Evolutionary conservation across 1,139 yeast genomes (phyloP), one percentile per base, ranked within the genome.

Genomic region (Suzukiozyma palmioleophila): DNA sequence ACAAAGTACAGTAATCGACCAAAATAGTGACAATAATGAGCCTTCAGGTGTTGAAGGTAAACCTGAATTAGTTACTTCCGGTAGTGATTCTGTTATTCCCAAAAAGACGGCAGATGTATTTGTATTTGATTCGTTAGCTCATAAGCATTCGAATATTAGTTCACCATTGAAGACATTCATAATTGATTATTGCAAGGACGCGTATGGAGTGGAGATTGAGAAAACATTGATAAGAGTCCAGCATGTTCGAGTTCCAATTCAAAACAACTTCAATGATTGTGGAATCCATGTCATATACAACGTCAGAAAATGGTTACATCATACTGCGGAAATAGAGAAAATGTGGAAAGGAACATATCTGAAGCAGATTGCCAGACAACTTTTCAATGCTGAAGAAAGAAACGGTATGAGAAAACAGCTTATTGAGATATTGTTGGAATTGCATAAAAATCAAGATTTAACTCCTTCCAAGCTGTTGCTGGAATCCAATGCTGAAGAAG

Each of bases 281-380:
- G 99, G 99, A 1, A 79, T 94, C 16, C 97, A 87, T 62, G 85
- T 92, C 4, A 82, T 94, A 21, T 84, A 84, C 52, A 92, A 87
- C 52, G 76, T 86, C 11, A 73, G 77, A 44, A 77, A 75, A 49
- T 84, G 90, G 66, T 65, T 87, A 37, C 62, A 66, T 28, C 61
- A 73, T 36, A 79, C 82, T 0, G 55, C 56, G 0, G 65, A 56
- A 32, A 78, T 86, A 43, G 69, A 80, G 30, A 56, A 59, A 27
- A 50, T 77, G 10, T 81, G 89, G 87, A 60, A 64, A 41, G 48
- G 49, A 36, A 38, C 37, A 29, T 56, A 49, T 40, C 26, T 25
- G 36, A 33, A 33, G 21, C 36, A 33, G 27, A 46, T 44, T 22
- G 39, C 49, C 2, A 42, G 50, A 37, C 31, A 37, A 9, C 50